These are phyloP conservation scores for Acmispon strigosus DNA, from an alignment of 306 rosid species.

Conservation along the genomic window DNA sequence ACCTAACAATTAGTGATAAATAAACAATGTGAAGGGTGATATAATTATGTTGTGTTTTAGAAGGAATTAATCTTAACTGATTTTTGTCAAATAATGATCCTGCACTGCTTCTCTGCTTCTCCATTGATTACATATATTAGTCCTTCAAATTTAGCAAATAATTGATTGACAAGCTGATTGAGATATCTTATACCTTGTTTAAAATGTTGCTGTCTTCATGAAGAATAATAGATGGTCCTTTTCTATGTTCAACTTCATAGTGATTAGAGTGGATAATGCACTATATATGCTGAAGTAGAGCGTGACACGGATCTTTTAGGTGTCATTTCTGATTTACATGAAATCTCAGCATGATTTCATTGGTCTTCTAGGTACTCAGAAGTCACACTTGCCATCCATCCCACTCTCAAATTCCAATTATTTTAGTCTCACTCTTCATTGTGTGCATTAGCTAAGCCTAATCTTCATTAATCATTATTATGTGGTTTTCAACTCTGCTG, in stretches of 20 bases:
- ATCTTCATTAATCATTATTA: conserved; percentile 15
- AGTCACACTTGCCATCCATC: conserved; percentile 26
- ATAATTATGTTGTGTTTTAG: conserved; percentile 5
- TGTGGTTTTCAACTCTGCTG: neutral
- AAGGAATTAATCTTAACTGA: neutral
- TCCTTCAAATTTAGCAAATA: conserved; percentile 4
- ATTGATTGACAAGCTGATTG: conserved; percentile 7
- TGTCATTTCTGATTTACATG: conserved; percentile 29
- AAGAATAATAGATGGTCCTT: neutral
- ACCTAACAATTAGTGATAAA: conserved; percentile 26
- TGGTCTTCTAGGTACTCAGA: conserved; percentile 18
- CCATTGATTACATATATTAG: neutral
- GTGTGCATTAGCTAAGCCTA: conserved; percentile 18
- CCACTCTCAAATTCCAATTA: conserved; percentile 22
- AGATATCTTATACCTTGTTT: conserved; percentile 5
- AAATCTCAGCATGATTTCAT: conserved; percentile 26
- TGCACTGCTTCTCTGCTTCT: neutral
- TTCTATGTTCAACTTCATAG: conserved; percentile 17
- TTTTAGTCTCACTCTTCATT: conserved; percentile 10
- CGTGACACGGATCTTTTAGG: conserved; percentile 30
- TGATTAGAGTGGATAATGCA: conserved; percentile 38
- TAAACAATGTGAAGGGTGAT: conserved; percentile 16
- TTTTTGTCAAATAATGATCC: neutral
- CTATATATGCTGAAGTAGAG: conserved; percentile 30
- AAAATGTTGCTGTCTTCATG: conserved; percentile 11